A percentile compares a stretch with the other conserved stretches of the same genome.
These are phyloP conservation scores for Lablab purpureus DNA, from an alignment of 306 rosid species.

Conservation along the genomic window DNA sequence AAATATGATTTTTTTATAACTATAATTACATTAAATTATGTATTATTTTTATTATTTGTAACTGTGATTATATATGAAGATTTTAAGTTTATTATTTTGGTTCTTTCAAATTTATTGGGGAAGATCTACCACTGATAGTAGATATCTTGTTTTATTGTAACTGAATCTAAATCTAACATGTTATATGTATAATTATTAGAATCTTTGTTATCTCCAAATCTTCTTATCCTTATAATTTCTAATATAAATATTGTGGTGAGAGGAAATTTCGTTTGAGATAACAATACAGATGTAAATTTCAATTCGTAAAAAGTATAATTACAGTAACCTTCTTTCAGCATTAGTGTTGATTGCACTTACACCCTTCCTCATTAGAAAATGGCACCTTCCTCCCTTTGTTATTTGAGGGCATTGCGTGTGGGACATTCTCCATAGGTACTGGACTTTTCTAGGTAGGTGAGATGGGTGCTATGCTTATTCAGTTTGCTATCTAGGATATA, in stretches of 20 bases:
- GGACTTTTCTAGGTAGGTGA: neutral
- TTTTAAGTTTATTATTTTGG: too few species aligned
- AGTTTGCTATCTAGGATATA: neutral
- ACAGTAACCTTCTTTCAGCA: neutral
- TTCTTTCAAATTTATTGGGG: too few species aligned
- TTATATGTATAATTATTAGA: neutral
- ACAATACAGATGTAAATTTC: neutral
- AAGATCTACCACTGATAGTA: too few species aligned
- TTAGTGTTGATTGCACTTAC: neutral
- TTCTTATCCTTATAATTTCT: neutral
- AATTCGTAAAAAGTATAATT: neutral
- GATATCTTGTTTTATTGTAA: too few species aligned
- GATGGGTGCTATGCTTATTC: neutral
- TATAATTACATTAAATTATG: too few species aligned
- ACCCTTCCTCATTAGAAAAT: neutral
- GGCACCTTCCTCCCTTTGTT: neutral
- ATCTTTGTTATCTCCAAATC: neutral
- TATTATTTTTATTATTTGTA: too few species aligned
- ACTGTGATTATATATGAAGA: too few species aligned
- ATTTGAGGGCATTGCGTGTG: neutral
- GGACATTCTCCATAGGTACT: neutral
- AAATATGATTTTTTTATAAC: too few species aligned
- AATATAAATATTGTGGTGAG: neutral
- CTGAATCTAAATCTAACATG: neutral
- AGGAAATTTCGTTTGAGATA: neutral